Base-by-base conservation (phyloP, 2,329 filamentous ascomycete genomes). In the Fusarium pilosicola region DNA sequence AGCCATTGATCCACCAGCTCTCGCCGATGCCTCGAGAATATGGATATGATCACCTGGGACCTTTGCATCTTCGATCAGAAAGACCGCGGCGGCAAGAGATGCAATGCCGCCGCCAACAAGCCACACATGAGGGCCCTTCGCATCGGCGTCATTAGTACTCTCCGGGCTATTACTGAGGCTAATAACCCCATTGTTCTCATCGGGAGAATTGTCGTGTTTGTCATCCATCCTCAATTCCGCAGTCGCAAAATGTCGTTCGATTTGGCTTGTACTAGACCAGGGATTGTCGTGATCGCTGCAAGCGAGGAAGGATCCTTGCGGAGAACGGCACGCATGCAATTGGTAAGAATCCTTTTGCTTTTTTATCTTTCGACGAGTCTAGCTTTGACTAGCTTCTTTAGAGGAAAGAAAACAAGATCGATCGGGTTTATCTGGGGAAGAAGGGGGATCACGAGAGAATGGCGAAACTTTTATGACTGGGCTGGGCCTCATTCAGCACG, bases 41-140 rank as follows among this genome's bases (percentile, higher is more conserved):
- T 78, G 76, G 18, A 78, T 78, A 48, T 73, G 76, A 42, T 66
- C 62, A 8, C 76, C 76, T 1, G 76, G 76, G 9, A 78, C 70
- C 26, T 73, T 73, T 7, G 68, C 76, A 62, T 78, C 76, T 30
- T 78, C 72, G 20, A 78, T 76, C 18, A 78, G 49, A 34, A 76
- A 78, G 14, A 78, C 64, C 6, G 76, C 76, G 9, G 76, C 76
- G 28, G 76, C 76, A 18, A 78, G 67, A 7, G 76, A 77, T 12
- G 76, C 72, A 38, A 78, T 78, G 11, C 76, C 76, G 26, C 76
- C 76, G 18, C 76, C 76, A n/a, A 78, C 76, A 30, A 78, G 76
- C 75, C 75, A 78, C 8, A 78, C 65, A 60, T 78, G 65, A 41
- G 74, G 71, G 3, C 49, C 36, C 10, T 61, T 65, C 13, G 52